Base-by-base conservation (phyloP, 805 yeast species). In the Scheffersomyces lignosus region DNA sequence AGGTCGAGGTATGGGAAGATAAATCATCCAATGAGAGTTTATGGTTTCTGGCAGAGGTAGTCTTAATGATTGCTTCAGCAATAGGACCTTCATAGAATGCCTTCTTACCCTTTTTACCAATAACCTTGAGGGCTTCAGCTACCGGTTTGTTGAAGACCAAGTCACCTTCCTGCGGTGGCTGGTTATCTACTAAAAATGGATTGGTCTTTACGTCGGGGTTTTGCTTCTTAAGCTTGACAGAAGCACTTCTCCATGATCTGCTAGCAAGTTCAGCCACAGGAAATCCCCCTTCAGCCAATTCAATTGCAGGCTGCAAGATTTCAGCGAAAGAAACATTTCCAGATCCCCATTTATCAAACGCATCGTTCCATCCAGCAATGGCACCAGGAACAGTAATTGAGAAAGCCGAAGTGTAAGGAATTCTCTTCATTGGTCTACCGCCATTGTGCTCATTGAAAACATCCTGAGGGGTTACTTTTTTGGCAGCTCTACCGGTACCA, bases 311-410 rank as follows among this genome's bases (percentile, higher is more conserved):
- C 40, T 71, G 68, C 23, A 82, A 58, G 20, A 82, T 70, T 40
- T 84, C 80, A 2, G 57, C 75, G 48, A 84, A 58, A 0, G 78
- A 49, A 9, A 85, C 77, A 5, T 76, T 77, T 2, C 85, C 84
- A 18, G 85, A 78, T 1, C 95, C 93, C 87, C 89, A 85, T 40
- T 60, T 64, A 28, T 77, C 80, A 26, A 75, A 62, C 3, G 87
- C 75, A 56, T 85, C 93, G 30, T 71, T 55, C 93, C 93, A 86
- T 0, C 87, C 91, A 4, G 87, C 87, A 32, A 84, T 71, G 1
- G 87, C 82, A 4, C 95, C 95, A 0, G 93, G 93, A 4, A 85
- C 89, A 34, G 80, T 81, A 5, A 81, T 77, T 0, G 83, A 61
- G 40, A 77, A 78, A 3, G 80, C 73, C 2, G 87, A 80, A 20